phyloP scores from a whole-genome alignment of 371 early-diverging fungal species.

The Mucor lusitanicus region DNA sequence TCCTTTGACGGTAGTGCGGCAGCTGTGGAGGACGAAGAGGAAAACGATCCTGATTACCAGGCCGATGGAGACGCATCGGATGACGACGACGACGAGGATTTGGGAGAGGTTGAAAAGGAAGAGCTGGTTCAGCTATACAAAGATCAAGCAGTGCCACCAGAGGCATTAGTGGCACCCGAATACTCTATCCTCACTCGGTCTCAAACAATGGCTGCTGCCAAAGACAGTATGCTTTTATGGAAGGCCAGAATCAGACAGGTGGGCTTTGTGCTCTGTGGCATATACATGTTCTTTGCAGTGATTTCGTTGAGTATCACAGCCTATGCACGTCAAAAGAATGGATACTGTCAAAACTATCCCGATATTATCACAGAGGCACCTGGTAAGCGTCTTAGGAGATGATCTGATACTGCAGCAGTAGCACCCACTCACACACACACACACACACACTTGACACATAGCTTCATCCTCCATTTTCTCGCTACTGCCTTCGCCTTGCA shows the following conservation, averaged over 20 bases:
- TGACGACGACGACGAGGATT: conserved; percentile 12
- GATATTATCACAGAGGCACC: neutral
- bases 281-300: neutral
- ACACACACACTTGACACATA: too few relatives aligned
- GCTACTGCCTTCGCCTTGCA: conserved; percentile 16
- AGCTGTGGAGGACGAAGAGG: neutral
- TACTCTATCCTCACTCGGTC: conserved; percentile 4
- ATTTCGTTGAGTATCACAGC: conserved; percentile 6
- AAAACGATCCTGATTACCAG: conserved; percentile 9
- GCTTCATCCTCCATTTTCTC: neutral
- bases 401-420: neutral
- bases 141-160: conserved; percentile 14
- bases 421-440: neutral
- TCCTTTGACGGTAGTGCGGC: neutral
- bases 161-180: neutral
- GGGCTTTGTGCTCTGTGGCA: neutral
- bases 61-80: conserved; percentile 7
- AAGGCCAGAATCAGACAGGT: neutral
- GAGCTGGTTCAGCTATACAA: conserved; percentile 12
- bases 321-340: conserved; percentile 16
- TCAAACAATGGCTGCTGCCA: neutral
- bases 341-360: conserved; percentile 13
- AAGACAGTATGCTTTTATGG: conserved; percentile 1
- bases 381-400: neutral
- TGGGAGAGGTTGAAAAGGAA: conserved; percentile 8